Evolutionary conservation across 805 yeast genomes (phyloP).

Genomic region (Hanseniaspora lachancei): DNA sequence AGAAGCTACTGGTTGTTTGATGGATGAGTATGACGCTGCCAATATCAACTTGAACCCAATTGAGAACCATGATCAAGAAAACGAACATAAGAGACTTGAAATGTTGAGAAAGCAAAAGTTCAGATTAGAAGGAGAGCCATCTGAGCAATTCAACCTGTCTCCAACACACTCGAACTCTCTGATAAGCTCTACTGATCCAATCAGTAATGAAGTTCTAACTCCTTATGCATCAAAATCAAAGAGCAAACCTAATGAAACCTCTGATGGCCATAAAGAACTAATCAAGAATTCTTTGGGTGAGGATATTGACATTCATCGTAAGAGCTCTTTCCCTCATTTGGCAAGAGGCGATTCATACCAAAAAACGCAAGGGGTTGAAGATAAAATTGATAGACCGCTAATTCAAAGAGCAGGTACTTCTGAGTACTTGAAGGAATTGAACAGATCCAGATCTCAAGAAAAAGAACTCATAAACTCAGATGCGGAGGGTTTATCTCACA

Average conservation of each 20-base stretch:
- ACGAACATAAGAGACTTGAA: constrained; percentile 14
- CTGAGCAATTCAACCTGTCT: background rate
- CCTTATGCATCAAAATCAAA: constrained; percentile 9
- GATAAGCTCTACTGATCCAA: constrained; percentile 23
- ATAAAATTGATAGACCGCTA: constrained; percentile 16
- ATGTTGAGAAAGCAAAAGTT: constrained; percentile 11
- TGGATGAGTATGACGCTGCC: constrained; percentile 22
- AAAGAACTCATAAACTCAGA: constrained; percentile 12
- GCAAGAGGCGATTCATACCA: constrained; percentile 64
- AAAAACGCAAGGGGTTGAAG: constrained; percentile 18
- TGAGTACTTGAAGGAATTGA: constrained; percentile 44
- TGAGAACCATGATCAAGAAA: constrained; percentile 15
- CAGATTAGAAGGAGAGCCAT: background rate
- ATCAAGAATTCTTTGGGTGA: constrained; percentile 26
- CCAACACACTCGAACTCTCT: constrained; percentile 16
- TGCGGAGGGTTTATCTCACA: constrained; percentile 8
- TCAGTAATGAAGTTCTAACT: constrained; percentile 17
- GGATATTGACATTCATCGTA: constrained; percentile 17
- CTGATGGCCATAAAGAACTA: constrained; percentile 7
- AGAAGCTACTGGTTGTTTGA: constrained; percentile 26
- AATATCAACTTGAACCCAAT: constrained; percentile 11
- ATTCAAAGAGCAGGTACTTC: constrained; percentile 23
- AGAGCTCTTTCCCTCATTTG: constrained; percentile 41
- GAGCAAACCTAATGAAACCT: background rate
- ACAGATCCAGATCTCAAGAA: constrained; percentile 24